Conservation (phyloP, 108 stramenopile genomes). For the Cylindrotheca fusiformis region DNA sequence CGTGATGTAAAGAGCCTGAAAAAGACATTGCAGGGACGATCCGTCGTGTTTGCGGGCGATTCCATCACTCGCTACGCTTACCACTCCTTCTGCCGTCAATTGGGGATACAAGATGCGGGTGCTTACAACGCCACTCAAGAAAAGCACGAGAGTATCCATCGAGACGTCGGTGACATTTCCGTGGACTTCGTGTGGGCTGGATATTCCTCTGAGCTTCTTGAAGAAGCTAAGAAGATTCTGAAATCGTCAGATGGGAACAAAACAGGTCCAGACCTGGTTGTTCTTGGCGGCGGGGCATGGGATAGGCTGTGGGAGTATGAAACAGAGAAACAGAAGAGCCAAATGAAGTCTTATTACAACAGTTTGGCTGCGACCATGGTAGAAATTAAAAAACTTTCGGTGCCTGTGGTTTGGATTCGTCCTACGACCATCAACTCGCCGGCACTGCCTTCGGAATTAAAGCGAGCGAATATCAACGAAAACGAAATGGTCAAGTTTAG, state of each 20-base stretch:
- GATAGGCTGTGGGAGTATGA: constrained; percentile 67
- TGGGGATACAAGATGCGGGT: constrained; percentile 65
- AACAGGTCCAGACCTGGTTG: constrained; percentile 49
- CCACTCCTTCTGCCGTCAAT: constrained; percentile 57
- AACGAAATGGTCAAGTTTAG: constrained; percentile 71
- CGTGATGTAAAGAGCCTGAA: constrained; percentile 53
- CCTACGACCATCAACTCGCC: constrained; percentile 83
- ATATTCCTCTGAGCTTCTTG: constrained; percentile 55
- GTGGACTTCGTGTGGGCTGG: constrained; percentile 81
- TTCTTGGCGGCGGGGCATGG: constrained; percentile 85
- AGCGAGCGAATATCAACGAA: constrained; percentile 72
- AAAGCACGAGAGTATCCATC: constrained; percentile 55
- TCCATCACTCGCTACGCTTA: constrained; percentile 77
- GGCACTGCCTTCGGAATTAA: constrained; percentile 63
- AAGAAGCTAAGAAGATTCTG: constrained; percentile 37
- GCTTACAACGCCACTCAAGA: constrained; percentile 68
- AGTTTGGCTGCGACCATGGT: constrained; percentile 47
- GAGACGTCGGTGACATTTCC: constrained; percentile 35
- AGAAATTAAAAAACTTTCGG: constrained; percentile 25
- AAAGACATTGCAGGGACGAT: constrained; percentile 46
- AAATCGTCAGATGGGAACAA: constrained; percentile 6
- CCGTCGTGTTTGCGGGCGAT: constrained; percentile 77
- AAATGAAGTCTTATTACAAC: constrained; percentile 37
- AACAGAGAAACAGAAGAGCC: constrained; percentile 55
- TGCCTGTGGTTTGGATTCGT: constrained; percentile 71